Evolutionary conservation across 2,329 filamentous ascomycete genomes (phyloP).

Genomic region (Leptographium galeiforme): DNA sequence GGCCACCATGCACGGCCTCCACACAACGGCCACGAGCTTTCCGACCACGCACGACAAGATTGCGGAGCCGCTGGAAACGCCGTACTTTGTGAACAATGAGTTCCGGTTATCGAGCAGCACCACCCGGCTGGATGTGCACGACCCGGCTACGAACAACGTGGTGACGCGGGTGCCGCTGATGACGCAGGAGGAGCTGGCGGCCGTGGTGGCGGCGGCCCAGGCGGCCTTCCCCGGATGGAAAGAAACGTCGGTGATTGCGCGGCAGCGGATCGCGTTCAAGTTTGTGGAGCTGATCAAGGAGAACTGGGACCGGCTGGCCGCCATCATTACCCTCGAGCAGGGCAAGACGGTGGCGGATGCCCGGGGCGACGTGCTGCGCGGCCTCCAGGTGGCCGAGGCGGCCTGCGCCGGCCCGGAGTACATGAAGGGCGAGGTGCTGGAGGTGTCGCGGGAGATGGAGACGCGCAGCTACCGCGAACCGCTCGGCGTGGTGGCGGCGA

Average conservation of each 20-base stretch:
- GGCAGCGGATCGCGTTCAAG: constrained; percentile 79
- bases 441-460: constrained; percentile 84
- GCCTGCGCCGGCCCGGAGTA: constrained; percentile 69
- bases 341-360: constrained; percentile 79
- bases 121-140: constrained; percentile 64
- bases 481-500: constrained; percentile 65
- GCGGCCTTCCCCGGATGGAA: constrained; percentile 64
- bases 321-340: constrained; percentile 75
- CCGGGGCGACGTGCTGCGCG: constrained; percentile 65
- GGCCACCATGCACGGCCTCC: background rate
- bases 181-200: constrained; percentile 64
- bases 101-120: constrained; percentile 54
- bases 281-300: constrained; percentile 67
- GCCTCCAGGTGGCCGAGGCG: constrained; percentile 72
- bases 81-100: constrained; percentile 70
- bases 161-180: constrained; percentile 75
- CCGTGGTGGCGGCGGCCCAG: constrained; percentile 63
- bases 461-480: constrained; percentile 71
- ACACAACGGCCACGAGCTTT: constrained; percentile 33
- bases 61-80: constrained; percentile 52
- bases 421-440: constrained; percentile 68
- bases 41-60: constrained; percentile 62
- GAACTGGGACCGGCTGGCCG: constrained; percentile 72
- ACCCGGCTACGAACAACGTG: constrained; percentile 73
- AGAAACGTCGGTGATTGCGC: constrained; percentile 53